phyloP scores from a whole-genome alignment of 1,284 basidiomycete genomes.

The Gomphus bonarii region DNA sequence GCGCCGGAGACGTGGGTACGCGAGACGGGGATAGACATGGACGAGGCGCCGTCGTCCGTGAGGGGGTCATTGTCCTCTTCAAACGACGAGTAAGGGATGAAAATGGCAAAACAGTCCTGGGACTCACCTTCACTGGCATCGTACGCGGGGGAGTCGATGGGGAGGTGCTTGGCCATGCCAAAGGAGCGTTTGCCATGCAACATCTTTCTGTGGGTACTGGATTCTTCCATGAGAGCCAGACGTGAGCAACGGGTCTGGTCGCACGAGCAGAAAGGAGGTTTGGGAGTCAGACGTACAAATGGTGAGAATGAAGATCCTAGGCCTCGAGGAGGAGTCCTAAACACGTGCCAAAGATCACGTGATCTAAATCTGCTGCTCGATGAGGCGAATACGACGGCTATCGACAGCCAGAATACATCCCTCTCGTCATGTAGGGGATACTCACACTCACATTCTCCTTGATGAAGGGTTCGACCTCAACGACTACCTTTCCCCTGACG shows the following conservation, averaged over 20 bases:
- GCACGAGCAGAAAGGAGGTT: too few species aligned
- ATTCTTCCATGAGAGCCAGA: neutral
- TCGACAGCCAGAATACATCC: neutral
- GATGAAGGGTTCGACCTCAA: neutral
- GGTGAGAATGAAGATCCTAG: too few species aligned
- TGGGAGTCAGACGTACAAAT: too few species aligned
- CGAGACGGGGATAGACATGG: slow-evolving; percentile 30
- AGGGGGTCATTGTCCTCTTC: slow-evolving; percentile 74
- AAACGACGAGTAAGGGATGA: slow-evolving; percentile 2
- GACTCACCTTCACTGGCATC: slow-evolving; percentile 40
- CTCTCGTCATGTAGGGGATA: neutral
- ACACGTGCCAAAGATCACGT: too few species aligned
- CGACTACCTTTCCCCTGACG: neutral
- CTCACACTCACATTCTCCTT: neutral
- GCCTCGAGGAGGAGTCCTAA: too few species aligned
- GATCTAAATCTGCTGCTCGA: neutral
- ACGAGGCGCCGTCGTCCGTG: slow-evolving; percentile 59
- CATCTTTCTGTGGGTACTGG: neutral
- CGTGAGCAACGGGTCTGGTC: neutral
- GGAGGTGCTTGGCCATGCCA: slow-evolving; percentile 38
- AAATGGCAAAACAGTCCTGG: neutral
- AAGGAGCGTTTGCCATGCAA: slow-evolving; percentile 57
- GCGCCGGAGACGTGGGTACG: slow-evolving; percentile 20
- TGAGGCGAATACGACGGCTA: neutral
- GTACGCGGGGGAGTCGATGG: slow-evolving; percentile 62